Evolutionary conservation across 768 basidiomycete species (phyloP), one percentile per base, ranked within the genome.

Genomic region (Boletus vermiculosoides): DNA sequence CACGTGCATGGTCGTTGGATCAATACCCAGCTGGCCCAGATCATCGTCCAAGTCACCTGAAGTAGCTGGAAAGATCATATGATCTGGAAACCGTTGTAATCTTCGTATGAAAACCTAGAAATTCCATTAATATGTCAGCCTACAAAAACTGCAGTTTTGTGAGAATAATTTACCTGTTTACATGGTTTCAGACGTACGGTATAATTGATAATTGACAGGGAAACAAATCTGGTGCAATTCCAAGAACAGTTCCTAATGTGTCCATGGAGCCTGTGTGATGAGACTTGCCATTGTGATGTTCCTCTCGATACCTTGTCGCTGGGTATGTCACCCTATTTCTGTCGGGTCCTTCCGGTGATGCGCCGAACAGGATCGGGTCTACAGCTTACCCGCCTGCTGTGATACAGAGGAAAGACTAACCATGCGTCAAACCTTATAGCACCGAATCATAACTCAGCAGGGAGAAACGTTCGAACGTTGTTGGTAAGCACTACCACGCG

Each of bases 181-280:
- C 84, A 86, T 12, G 76, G 73, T 56, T 74, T 79, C 12, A 76
- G 72, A 46, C 78, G 79, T 31, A n/a, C n/a, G n/a, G n/a, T n/a
- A 84, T 74, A 1, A 70, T 58, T 20, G 83, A 78, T 25, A 85
- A 58, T 58, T 81, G 73, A 57, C 84, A 86, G 0, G 83, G 82
- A 18, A 65, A 59, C 22, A 76, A 56, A 53, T 84, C 77, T 9
- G 83, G 81, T 12, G 73, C 65, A 30, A 81, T 61, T 15, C 71
- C 73, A 12, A 85, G 64, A 0, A 81, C 55, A 34, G 73, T 74
- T 15, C 63, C 46, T 1, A 83, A 65, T 2, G 65, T 58, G 4
- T 63, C 62, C 5, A 58, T 36, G 11, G 61, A 66, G 0, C 57
- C 4, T 23, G 39, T 46, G 18, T 58, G 55, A 49, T 44, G 30